These are phyloP conservation scores for Panicum virgatum DNA, from an alignment of 202 grass and related monocot genomes.

Conservation along the genomic window DNA sequence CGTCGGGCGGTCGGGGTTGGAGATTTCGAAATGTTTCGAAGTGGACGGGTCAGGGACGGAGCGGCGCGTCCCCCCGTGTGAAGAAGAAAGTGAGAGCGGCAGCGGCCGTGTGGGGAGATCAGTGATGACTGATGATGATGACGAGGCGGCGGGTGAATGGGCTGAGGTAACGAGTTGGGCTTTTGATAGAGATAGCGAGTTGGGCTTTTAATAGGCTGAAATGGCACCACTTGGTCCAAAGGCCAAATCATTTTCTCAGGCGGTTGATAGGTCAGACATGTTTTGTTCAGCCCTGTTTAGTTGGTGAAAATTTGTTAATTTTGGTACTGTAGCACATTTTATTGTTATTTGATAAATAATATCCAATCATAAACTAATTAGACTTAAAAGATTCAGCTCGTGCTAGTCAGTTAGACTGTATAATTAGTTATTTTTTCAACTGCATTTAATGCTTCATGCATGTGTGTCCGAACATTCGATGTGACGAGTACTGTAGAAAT, in stretches of 20 bases:
- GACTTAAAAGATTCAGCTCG: too few species aligned
- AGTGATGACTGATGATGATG: neutral
- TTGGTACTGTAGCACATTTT: too few species aligned
- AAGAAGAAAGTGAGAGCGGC: neutral
- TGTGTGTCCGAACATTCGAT: too few species aligned
- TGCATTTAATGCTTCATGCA: too few species aligned
- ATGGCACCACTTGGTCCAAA: neutral
- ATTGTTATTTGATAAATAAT: too few species aligned
- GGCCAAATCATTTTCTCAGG: neutral
- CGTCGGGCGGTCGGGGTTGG: neutral
- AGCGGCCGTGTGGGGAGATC: neutral
- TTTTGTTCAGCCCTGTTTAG: too few species aligned
- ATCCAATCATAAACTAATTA: too few species aligned
- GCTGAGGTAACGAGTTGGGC: constrained; percentile 10
- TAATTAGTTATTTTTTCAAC: too few species aligned
- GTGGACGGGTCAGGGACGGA: neutral
- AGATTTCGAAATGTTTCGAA: constrained; percentile 47
- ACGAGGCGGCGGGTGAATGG: neutral
- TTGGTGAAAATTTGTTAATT: too few species aligned
- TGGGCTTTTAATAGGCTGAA: constrained; percentile 18
- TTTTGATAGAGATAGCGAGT: neutral
- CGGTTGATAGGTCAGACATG: neutral
- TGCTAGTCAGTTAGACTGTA: too few species aligned
- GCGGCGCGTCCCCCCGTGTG: neutral
- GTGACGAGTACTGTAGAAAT: too few species aligned